Percentiles rank a stretch among this genome's conserved stretches.
Conservation (phyloP, 169 alveolate genomes). For the Plasmodium vinckei region DNA sequence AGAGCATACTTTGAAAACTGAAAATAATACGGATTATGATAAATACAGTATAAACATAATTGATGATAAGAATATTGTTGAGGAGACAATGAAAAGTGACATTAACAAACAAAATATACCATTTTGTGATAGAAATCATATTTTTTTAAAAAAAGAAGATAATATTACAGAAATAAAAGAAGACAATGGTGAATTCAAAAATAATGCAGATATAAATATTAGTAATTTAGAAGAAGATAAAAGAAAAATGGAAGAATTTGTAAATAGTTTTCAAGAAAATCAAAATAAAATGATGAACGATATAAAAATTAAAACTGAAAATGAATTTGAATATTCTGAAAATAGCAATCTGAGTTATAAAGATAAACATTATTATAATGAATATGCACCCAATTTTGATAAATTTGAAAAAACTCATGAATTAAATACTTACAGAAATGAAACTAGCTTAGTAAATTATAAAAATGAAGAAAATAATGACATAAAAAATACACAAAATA, state of each 20-base stretch:
- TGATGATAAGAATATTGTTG: background rate
- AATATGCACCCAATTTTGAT: too few relatives aligned
- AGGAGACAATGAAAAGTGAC: background rate
- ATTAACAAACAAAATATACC: too few relatives aligned
- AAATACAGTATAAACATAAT: background rate
- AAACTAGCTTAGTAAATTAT: too few relatives aligned
- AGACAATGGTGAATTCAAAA: background rate
- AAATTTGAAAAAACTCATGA: too few relatives aligned
- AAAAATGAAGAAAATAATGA: slow-evolving; percentile 9
- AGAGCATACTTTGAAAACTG: too few relatives aligned
- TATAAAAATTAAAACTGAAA: background rate
- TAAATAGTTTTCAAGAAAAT: slow-evolving; percentile 8
- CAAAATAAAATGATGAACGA: background rate
- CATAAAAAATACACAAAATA: background rate
- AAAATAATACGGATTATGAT: background rate
- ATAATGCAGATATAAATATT: background rate
- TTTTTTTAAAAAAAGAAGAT: background rate
- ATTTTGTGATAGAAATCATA: too few relatives aligned
- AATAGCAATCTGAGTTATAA: background rate
- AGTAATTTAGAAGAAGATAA: background rate
- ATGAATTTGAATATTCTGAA: slow-evolving; percentile 15
- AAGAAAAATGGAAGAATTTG: slow-evolving; percentile 1
- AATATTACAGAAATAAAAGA: background rate
- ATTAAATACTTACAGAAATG: too few relatives aligned
- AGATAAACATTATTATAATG: background rate